Conservation (phyloP, 306 rosid genomes). For the Benincasa hispida region DNA sequence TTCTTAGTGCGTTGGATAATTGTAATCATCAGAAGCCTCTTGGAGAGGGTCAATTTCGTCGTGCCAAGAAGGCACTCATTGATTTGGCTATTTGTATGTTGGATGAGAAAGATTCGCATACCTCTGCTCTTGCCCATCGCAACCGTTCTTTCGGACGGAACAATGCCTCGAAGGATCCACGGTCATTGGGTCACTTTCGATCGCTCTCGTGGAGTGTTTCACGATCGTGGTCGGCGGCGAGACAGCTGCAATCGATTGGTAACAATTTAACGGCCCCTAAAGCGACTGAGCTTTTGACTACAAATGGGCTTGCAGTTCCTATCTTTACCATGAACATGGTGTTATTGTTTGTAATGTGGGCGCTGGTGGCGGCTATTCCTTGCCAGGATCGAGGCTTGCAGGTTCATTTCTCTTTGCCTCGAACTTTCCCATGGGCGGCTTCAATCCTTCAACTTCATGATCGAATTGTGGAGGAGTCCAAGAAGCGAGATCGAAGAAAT, state of each 20-base stretch:
- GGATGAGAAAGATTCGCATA: slow-evolving; percentile 60
- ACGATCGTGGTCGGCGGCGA: slow-evolving; percentile 78
- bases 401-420: slow-evolving; percentile 42
- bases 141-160: slow-evolving; percentile 77
- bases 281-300: slow-evolving; percentile 42
- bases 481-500: slow-evolving; percentile 61
- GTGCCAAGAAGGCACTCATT: slow-evolving; percentile 70
- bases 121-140: slow-evolving; percentile 30
- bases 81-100: slow-evolving; percentile 77
- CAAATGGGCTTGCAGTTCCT: slow-evolving; percentile 46
- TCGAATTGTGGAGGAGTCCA: slow-evolving; percentile 61
- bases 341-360: slow-evolving; percentile 71
- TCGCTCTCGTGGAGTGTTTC: slow-evolving; percentile 95
- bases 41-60: slow-evolving; percentile 78
- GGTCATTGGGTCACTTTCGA: slow-evolving; percentile 48
- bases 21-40: slow-evolving; percentile 27
- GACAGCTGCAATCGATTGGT: slow-evolving; percentile 79
- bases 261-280: slow-evolving; percentile 48
- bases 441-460: slow-evolving; percentile 56
- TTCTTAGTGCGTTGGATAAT: slow-evolving; percentile 47
- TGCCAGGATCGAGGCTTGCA: slow-evolving; percentile 89
- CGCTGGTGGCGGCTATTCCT: slow-evolving; percentile 88
- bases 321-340: slow-evolving; percentile 49
- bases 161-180: slow-evolving; percentile 23
- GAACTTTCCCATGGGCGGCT: slow-evolving; percentile 56